Conservation (phyloP, 2,329 filamentous ascomycete genomes). For the Chrysoporthe austroafricana region DNA sequence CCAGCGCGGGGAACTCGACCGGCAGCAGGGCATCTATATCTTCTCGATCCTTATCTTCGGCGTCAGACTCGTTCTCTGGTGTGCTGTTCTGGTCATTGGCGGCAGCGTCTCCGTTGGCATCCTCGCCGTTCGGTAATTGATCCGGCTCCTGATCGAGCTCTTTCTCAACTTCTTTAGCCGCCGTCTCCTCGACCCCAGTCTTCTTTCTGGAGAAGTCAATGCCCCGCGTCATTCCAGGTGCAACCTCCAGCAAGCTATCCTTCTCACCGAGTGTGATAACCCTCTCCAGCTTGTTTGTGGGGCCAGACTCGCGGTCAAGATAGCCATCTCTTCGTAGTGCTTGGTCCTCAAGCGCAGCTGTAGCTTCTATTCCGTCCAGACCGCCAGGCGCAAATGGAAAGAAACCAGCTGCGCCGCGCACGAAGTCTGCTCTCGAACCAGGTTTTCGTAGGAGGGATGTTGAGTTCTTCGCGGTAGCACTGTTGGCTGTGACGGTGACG, state of each 20-base stretch:
- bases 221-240: constrained; percentile 81
- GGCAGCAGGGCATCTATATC: constrained; percentile 87
- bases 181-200: constrained; percentile 58
- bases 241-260: constrained; percentile 76
- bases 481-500: constrained; percentile 87
- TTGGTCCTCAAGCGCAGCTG: constrained; percentile 82
- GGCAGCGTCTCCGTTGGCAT: constrained; percentile 32
- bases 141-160: constrained; percentile 55
- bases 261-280: constrained; percentile 83
- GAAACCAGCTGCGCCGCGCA: constrained; percentile 88
- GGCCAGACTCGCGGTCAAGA: constrained; percentile 46
- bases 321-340: constrained; percentile 56
- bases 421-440: constrained; percentile 84
- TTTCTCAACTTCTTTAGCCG: constrained; percentile 72
- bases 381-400: constrained; percentile 94
- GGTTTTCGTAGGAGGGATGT: constrained; percentile 88
- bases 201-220: constrained; percentile 70
- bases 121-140: constrained; percentile 38
- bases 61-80: constrained; percentile 40
- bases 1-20: constrained; percentile 88
- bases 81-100: constrained; percentile 25
- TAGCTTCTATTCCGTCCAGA: constrained; percentile 81
- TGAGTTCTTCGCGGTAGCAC: constrained; percentile 91
- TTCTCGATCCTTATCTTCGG: constrained; percentile 53
- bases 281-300: constrained; percentile 68